Base-by-base conservation (phyloP, 1,139 yeast genomes). In the Citeromyces hawaiiensis region DNA sequence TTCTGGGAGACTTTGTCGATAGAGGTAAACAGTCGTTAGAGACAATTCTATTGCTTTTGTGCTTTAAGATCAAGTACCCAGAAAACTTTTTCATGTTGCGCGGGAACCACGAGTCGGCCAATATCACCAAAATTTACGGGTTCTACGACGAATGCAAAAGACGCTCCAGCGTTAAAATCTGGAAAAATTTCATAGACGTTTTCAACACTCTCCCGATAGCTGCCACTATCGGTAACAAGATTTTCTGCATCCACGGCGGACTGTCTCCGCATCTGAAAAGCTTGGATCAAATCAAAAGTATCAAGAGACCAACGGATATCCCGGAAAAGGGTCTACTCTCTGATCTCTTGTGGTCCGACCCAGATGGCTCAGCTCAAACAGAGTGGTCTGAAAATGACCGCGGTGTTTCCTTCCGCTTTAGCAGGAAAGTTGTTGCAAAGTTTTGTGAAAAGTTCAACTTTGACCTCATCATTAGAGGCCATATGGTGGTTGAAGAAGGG, bases 331-430 rank as follows among this genome's bases (percentile, higher is more conserved):
- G 98, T 1, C 64, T 91, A 40, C 70, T 91, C 40, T 88, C 87
- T 57, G 98, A 91, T 60, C 65, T 91, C 49, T 63, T 91, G 43
- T 91, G 98, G 97, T 83, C 94, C 1, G 97, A 91, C 58, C 98
- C 97, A 0, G 42, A 40, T 23, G 91, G 96, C 3, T 96, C 88
- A 57, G 85, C 95, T 0, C 34, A 30, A 30, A 86, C 87, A 57
- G 97, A 88, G 59, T 91, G 97, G 97, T 96, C 88, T 58, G 97
- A 91, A 61, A 91, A 91, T 56, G 97, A 91, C 61, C 70, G 98
- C 45, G 98, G 98, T 13, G 97, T 91, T 3, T 80, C 93, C n/a
- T 91, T 87, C 59, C 93, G 96, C 61, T 91, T 87, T 59, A 83
- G 87, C 48, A 85, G 81, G 59, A 86, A 85, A 36, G 96, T 96